phyloP scores from a whole-genome alignment of 495 filamentous ascomycete species.

The Penicillium salamii region DNA sequence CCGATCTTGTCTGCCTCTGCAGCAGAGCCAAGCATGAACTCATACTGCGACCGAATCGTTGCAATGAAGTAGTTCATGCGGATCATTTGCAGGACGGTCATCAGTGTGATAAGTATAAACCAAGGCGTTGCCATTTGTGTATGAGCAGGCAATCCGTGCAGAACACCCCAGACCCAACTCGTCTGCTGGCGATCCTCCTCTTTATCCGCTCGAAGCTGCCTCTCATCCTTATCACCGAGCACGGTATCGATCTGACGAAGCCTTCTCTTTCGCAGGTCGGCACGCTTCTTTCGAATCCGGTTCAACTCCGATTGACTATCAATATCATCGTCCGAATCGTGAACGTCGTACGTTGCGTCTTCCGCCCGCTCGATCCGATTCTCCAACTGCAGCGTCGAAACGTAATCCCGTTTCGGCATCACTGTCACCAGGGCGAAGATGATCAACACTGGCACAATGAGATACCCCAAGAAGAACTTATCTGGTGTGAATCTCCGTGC shows the following conservation, averaged over 20 bases:
- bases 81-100: slow-evolving; percentile 93
- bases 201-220: slow-evolving; percentile 45
- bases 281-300: slow-evolving; percentile 55
- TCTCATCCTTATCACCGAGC: slow-evolving; percentile 55
- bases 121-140: slow-evolving; percentile 80
- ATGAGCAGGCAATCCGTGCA: slow-evolving; percentile 70
- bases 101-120: slow-evolving; percentile 87
- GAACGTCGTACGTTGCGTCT: slow-evolving; percentile 43
- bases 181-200: slow-evolving; percentile 53
- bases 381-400: slow-evolving; percentile 55
- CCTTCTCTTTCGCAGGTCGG: slow-evolving; percentile 59
- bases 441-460: slow-evolving; percentile 56
- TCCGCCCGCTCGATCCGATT: slow-evolving; percentile 61
- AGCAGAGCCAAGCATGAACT: slow-evolving; percentile 62
- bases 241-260: slow-evolving; percentile 67
- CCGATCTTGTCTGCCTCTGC: slow-evolving; percentile 67
- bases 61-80: slow-evolving; percentile 98
- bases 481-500: slow-evolving; percentile 49
- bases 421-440: slow-evolving; percentile 53
- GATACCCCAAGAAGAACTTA: slow-evolving; percentile 64
- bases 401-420: slow-evolving; percentile 63
- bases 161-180: slow-evolving; percentile 69
- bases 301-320: slow-evolving; percentile 42
- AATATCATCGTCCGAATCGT: slow-evolving; percentile 60
- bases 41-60: slow-evolving; percentile 82